These are phyloP conservation scores for Pseudogymnoascus sp. DNA, from an alignment of 2,329 filamentous ascomycete genomes.

Conservation along the genomic window DNA sequence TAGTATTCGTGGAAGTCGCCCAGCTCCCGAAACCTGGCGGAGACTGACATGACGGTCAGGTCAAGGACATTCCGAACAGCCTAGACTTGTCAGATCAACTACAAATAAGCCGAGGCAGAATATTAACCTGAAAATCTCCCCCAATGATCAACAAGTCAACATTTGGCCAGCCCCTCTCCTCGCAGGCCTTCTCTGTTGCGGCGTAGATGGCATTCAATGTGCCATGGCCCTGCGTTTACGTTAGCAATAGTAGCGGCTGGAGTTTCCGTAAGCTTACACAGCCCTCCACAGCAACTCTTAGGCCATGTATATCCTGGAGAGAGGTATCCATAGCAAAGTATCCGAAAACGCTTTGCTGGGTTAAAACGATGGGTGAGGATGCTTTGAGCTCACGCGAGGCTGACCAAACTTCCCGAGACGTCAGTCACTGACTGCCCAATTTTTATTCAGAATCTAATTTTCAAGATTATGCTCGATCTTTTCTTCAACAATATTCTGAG, in stretches of 20 bases:
- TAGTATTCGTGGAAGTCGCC: constrained; percentile 96
- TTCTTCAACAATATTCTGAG: neutral
- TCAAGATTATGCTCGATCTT: neutral
- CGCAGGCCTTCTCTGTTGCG: constrained; percentile 62
- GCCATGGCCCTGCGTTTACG: constrained; percentile 66
- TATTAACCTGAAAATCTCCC: constrained; percentile 78
- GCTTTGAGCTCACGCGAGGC: neutral
- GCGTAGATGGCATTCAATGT: constrained; percentile 87
- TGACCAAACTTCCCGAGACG: neutral
- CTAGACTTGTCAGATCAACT: constrained; percentile 34
- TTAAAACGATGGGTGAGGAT: neutral
- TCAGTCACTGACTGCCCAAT: neutral
- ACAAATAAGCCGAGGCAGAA: neutral
- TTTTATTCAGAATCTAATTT: neutral
- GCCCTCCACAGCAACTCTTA: constrained; percentile 79
- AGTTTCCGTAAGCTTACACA: constrained; percentile 53
- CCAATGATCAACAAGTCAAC: constrained; percentile 91
- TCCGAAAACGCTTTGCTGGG: neutral
- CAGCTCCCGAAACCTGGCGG: constrained; percentile 76
- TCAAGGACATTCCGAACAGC: constrained; percentile 84
- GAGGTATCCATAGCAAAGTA: constrained; percentile 20
- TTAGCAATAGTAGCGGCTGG: constrained; percentile 18
- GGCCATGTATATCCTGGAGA: constrained; percentile 33
- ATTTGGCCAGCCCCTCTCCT: constrained; percentile 66
- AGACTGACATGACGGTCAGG: constrained; percentile 82